phyloP scores from a whole-genome alignment of 805 yeast species.

The Wickerhamomyces queroliae region DNA sequence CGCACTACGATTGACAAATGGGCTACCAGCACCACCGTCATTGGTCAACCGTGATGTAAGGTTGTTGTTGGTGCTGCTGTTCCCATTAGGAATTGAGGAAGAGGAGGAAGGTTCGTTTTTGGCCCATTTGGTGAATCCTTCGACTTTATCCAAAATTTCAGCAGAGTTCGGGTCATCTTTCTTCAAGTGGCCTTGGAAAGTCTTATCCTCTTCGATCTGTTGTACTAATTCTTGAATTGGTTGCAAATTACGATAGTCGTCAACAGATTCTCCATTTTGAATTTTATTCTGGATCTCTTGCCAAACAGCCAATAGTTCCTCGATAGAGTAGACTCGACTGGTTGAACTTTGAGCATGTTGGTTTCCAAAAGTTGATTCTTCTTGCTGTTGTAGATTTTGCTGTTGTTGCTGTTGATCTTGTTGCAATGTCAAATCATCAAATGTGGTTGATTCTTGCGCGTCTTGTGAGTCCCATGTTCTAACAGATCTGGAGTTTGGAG shows the following conservation, averaged over 20 bases:
- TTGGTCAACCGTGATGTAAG: background rate
- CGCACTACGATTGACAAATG: constrained; percentile 6
- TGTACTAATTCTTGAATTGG: constrained; percentile 17
- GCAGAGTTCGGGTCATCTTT: constrained; percentile 5
- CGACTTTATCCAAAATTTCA: constrained; percentile 11
- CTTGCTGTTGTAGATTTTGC: background rate
- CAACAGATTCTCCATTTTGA: constrained; percentile 22
- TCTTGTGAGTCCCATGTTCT: constrained; percentile 1
- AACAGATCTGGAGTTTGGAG: constrained; percentile 2
- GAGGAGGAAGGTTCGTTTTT: constrained; percentile 7
- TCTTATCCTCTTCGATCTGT: constrained; percentile 18
- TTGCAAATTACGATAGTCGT: constrained; percentile 26
- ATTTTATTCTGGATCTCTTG: constrained; percentile 28
- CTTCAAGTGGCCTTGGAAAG: constrained; percentile 5
- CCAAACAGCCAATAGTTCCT: constrained; percentile 51
- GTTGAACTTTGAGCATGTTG: constrained; percentile 29
- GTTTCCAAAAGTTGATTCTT: background rate
- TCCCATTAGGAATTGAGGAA: background rate
- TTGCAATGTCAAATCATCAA: background rate
- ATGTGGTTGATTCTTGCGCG: constrained; percentile 5
- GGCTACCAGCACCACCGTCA: background rate
- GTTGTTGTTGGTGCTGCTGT: constrained; percentile 4
- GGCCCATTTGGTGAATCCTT: constrained; percentile 17
- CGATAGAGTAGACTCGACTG: constrained; percentile 40
- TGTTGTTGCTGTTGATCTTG: constrained; percentile 2